A percentile compares a stretch with the other conserved stretches of the same genome.
These are phyloP conservation scores for Phlebiopsis flavidoalba DNA, from an alignment of 768 basidiomycete genomes.

Conservation along the genomic window DNA sequence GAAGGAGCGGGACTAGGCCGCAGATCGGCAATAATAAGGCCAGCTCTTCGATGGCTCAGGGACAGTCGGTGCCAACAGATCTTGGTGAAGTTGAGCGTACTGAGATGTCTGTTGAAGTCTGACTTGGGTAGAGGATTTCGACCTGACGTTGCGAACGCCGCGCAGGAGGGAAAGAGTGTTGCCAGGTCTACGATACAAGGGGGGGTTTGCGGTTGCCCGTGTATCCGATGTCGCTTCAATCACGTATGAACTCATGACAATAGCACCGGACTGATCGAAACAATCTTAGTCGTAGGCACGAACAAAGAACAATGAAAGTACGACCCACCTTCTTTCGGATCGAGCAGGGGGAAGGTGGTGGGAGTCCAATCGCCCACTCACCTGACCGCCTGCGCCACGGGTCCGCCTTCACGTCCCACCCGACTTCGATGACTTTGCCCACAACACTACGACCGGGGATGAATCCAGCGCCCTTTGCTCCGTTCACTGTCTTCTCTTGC, in stretches of 20 bases:
- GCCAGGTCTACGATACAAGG: conserved; percentile 26
- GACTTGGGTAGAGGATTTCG: conserved; percentile 19
- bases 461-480: conserved; percentile 43
- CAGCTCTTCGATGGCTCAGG: conserved; percentile 63
- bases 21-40: conserved; percentile 75
- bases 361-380: conserved; percentile 85
- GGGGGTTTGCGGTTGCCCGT: conserved; percentile 65
- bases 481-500: conserved; percentile 33
- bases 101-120: conserved; percentile 15
- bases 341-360: too few relatives aligned
- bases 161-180: conserved; percentile 24
- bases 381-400: conserved; percentile 54
- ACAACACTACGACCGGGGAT: conserved; percentile 87
- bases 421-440: conserved; percentile 76
- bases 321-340: conserved; percentile 66
- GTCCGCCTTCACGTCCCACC: conserved; percentile 68
- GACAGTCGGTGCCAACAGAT: conserved; percentile 16
- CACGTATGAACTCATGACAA: conserved; percentile 87
- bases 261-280: conserved; percentile 62
- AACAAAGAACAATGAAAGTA: conserved; percentile 3
- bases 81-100: conserved; percentile 14
- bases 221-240: conserved; percentile 74
- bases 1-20: conserved; percentile 77
- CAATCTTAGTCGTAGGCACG: conserved; percentile 10
- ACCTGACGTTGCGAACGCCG: conserved; percentile 20